phyloP scores from a whole-genome alignment of 495 filamentous ascomycete species.

The Aspergillus saccharolyticus region DNA sequence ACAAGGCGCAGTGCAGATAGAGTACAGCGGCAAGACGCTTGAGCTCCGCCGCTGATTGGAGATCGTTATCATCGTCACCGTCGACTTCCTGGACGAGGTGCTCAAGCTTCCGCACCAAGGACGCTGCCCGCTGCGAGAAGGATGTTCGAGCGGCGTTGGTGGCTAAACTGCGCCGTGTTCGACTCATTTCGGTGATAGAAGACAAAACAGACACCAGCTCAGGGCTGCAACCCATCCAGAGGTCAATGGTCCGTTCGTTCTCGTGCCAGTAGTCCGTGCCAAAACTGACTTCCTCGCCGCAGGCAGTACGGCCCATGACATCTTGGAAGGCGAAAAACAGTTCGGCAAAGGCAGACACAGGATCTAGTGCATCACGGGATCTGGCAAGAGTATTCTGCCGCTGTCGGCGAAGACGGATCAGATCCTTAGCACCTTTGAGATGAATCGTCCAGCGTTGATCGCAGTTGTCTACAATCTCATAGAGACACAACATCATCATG shows the following conservation, averaged over 20 bases:
- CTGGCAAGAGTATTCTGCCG: conserved; percentile 15
- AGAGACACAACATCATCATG: conserved; percentile 46
- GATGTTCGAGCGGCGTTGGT: conserved; percentile 20
- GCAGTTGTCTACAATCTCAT: conserved; percentile 44
- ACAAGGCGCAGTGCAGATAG: conserved; percentile 40
- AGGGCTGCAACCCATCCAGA: conserved; percentile 46
- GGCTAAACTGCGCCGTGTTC: conserved; percentile 25
- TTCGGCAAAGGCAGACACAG: conserved; percentile 36
- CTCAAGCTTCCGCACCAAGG: conserved; percentile 28
- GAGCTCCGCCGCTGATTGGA: conserved; percentile 34
- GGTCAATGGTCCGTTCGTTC: conserved; percentile 31
- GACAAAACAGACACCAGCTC: conserved; percentile 38
- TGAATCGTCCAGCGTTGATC: conserved; percentile 43
- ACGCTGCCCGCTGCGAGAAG: conserved; percentile 29
- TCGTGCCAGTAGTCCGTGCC: conserved; percentile 41
- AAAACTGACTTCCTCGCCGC: conserved; percentile 36
- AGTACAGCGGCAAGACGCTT: conserved; percentile 39
- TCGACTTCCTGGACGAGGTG: conserved; percentile 32
- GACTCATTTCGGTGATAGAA: conserved; percentile 40
- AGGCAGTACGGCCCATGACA: conserved; percentile 45
- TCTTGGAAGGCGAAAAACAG: conserved; percentile 47
- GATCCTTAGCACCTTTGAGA: conserved; percentile 39
- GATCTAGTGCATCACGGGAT: conserved; percentile 15
- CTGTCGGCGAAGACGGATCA: conserved; percentile 36
- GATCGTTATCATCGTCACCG: conserved; percentile 28